These are phyloP conservation scores for Nepenthes alata DNA, from an alignment of 179 eudicot genomes.

Conservation along the genomic window DNA sequence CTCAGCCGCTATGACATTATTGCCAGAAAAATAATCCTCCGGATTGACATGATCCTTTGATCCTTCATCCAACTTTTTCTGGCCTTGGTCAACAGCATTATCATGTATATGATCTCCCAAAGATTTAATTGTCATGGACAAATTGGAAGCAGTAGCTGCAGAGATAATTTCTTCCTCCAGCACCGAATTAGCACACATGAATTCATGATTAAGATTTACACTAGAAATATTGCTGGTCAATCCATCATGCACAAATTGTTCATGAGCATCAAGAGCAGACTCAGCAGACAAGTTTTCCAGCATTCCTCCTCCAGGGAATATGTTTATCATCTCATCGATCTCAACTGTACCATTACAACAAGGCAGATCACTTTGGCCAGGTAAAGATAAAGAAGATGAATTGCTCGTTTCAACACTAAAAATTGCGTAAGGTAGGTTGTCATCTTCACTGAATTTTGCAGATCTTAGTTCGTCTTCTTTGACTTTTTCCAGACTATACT, in stretches of 20 bases:
- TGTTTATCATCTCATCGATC: constrained; percentile 13
- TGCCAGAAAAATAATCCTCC: constrained; percentile 11
- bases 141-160: constrained; percentile 3
- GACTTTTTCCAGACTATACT: constrained; percentile 12
- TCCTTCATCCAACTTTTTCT: constrained; percentile 9
- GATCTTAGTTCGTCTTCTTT: constrained; percentile 21
- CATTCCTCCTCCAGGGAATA: constrained; percentile 15
- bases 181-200: constrained; percentile 6
- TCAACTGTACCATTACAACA: constrained; percentile 13
- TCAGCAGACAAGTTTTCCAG: constrained; percentile 11
- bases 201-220: constrained; percentile 5
- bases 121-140: constrained; percentile 2
- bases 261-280: constrained; percentile 8
- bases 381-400: constrained; percentile 13
- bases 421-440: constrained; percentile 13
- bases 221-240: neutral
- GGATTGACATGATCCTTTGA: constrained; percentile 9
- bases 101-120: constrained; percentile 13
- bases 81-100: constrained; percentile 9
- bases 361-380: constrained; percentile 26
- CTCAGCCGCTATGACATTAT: constrained; percentile 15
- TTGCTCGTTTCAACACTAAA: constrained; percentile 17
- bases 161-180: constrained; percentile 3
- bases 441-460: constrained; percentile 21
- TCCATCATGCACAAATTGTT: constrained; percentile 11